A percentile compares a stretch with the other conserved stretches of the same genome.
Conservation (phyloP, 2,329 filamentous ascomycete species). For the Fusarium graminum region DNA sequence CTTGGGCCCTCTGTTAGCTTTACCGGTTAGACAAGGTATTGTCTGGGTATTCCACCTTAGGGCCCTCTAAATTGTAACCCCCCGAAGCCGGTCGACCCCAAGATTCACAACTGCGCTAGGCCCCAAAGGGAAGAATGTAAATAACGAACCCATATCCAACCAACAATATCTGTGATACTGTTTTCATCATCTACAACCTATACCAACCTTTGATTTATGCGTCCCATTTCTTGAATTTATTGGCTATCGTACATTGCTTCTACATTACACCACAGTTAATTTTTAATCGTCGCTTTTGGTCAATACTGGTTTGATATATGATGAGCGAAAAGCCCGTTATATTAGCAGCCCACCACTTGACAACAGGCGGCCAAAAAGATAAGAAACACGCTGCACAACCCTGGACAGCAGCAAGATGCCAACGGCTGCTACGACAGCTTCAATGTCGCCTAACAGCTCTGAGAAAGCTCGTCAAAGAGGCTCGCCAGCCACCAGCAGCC, state of each 20-base stretch:
- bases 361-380: conserved; percentile 3
- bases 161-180: conserved; percentile 3
- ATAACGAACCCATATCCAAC: conserved; percentile 38
- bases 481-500: conserved; percentile 15
- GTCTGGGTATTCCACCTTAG: conserved; percentile 30
- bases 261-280: background rate
- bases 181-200: background rate
- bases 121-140: conserved; percentile 52
- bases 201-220: background rate
- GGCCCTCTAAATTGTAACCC: conserved; percentile 19
- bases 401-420: conserved; percentile 64
- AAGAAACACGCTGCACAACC: conserved; percentile 46
- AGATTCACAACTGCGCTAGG: conserved; percentile 40
- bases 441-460: conserved; percentile 59
- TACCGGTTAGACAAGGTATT: conserved; percentile 27
- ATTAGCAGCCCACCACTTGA: conserved; percentile 32
- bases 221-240: background rate
- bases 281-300: background rate
- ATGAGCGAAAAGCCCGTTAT: conserved; percentile 21
- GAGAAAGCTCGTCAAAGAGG: conserved; percentile 52
- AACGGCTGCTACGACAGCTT: conserved; percentile 61
- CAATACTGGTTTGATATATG: background rate
- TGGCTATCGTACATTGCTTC: background rate
- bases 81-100: conserved; percentile 36
- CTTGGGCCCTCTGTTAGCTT: conserved; percentile 10